These are phyloP conservation scores for Escovopsis sp. DNA, from an alignment of 2,329 filamentous ascomycete species.

Conservation along the genomic window DNA sequence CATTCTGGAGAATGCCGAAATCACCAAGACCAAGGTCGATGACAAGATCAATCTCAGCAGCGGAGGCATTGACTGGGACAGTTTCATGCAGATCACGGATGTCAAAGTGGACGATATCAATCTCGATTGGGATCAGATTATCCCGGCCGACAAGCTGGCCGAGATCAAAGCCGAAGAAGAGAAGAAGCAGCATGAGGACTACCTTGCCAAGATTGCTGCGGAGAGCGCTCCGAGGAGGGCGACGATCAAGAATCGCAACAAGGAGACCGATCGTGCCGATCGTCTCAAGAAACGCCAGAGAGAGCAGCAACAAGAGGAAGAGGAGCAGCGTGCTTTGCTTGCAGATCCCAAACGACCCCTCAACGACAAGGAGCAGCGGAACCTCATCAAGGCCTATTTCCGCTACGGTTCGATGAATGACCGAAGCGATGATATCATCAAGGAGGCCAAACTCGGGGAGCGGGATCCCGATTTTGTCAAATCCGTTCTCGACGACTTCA, in stretches of 20 bases:
- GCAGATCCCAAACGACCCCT: constrained; percentile 80
- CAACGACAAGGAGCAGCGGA: constrained; percentile 82
- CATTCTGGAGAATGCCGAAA: constrained; percentile 89
- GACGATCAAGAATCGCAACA: constrained; percentile 40
- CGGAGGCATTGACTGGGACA: constrained; percentile 72
- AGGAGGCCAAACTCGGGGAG: constrained; percentile 70
- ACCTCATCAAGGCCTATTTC: constrained; percentile 80
- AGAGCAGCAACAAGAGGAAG: constrained; percentile 52
- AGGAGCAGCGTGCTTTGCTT: constrained; percentile 58
- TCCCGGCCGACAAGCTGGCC: constrained; percentile 82
- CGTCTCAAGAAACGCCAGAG: constrained; percentile 52
- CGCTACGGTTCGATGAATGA: constrained; percentile 85
- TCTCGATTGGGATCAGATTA: constrained; percentile 96
- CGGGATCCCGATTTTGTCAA: constrained; percentile 72
- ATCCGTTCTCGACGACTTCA: constrained; percentile 61
- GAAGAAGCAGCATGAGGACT: constrained; percentile 66
- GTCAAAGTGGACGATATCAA: constrained; percentile 74
- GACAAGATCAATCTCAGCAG: constrained; percentile 85
- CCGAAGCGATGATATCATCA: constrained; percentile 71
- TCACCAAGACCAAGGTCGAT: constrained; percentile 90
- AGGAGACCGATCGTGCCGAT: constrained; percentile 48
- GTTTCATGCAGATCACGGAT: constrained; percentile 95
- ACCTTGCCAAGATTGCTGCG: constrained; percentile 67
- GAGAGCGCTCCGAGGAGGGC: constrained; percentile 73
- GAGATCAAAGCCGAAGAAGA: constrained; percentile 83